Evolutionary conservation across 495 filamentous ascomycete species (phyloP).

Genomic region (Penicillium simplicissimum): DNA sequence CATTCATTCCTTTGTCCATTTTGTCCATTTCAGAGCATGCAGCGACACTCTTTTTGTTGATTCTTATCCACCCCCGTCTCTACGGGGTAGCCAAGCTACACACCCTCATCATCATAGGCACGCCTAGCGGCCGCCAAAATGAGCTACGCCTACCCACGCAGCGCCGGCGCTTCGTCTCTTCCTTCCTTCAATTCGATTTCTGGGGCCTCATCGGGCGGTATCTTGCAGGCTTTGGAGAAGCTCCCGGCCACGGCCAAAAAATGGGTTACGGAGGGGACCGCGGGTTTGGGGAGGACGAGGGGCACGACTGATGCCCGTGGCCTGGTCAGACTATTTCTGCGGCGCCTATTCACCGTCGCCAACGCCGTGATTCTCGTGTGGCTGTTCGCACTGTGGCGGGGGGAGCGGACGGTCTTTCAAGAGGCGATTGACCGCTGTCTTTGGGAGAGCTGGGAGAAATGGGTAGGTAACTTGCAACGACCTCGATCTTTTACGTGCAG

Average conservation of each 20-base stretch:
- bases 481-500: not conserved
- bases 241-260: slow-evolving; percentile 25
- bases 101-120: slow-evolving; percentile 3
- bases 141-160: slow-evolving; percentile 44
- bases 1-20: slow-evolving; percentile 10
- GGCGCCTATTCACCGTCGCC: slow-evolving; percentile 54
- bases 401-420: slow-evolving; percentile 76
- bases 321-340: slow-evolving; percentile 16
- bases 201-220: slow-evolving; percentile 9
- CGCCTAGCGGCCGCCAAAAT: slow-evolving; percentile 29
- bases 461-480: slow-evolving; percentile 59
- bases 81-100: slow-evolving; percentile 15
- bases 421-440: slow-evolving; percentile 67
- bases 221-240: slow-evolving; percentile 17
- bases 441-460: slow-evolving; percentile 89
- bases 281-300: slow-evolving; percentile 9
- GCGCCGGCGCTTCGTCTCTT: slow-evolving; percentile 31
- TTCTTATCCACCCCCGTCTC: slow-evolving; percentile 15
- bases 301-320: slow-evolving; percentile 16
- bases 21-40: slow-evolving; percentile 22
- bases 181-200: slow-evolving; percentile 29
- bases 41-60: slow-evolving; percentile 25
- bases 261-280: slow-evolving; percentile 26
- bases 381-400: slow-evolving; percentile 81
- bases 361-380: slow-evolving; percentile 70